Evolutionary conservation across 306 rosid species (phyloP), one percentile per base, ranked within the genome.

Genomic region (Cucumis cinereus): DNA sequence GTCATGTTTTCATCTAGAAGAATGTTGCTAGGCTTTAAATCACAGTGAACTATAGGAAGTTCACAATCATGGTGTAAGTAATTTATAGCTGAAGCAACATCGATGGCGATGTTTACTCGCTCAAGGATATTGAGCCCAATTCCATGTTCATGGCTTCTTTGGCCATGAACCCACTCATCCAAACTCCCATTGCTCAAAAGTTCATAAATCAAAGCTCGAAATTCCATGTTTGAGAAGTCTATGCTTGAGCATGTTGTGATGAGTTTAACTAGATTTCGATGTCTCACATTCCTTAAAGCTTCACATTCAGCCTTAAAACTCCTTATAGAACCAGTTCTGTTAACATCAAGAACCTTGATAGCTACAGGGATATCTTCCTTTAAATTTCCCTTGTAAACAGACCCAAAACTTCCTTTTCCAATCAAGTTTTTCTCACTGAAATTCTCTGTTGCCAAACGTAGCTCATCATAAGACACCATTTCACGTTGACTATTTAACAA

Each of bases 281-380:
- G 97, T 81, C 90, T 83, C 10, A 85, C 82, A 38, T 85, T 84
- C 83, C 73, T 83, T 84, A 85, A 50, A 17, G 88, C 86, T 56
- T 91, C 89, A 43, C 97, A 91, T 58, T 89, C 97, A 8, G 93
- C 90, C n/a, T 81, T 77, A 72, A 91, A 91, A 59, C 97, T 91
- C 85, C 86, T 91, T 36, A 82, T 38, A 67, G 85, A 85, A 3
- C 84, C 88, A 19, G 78, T 83, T 61, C 79, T 78, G 41, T 49
- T 68, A 4, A 75, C 74, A 75, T 91, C 86, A 50, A 91, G 82
- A 54, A 91, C 91, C 86, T 91, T 89, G 7, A 91, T 88, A 11
- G 93, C 93, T 19, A 88, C 79, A 55, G 62, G 79, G 10, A 41
- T 81, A 56, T 82, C 85, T 26, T 83, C 73, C 86, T 71, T 43